Evolutionary conservation across 495 filamentous ascomycete genomes (phyloP), one percentile per base, ranked within the genome.

Genomic region (Penicillium chermesinum): DNA sequence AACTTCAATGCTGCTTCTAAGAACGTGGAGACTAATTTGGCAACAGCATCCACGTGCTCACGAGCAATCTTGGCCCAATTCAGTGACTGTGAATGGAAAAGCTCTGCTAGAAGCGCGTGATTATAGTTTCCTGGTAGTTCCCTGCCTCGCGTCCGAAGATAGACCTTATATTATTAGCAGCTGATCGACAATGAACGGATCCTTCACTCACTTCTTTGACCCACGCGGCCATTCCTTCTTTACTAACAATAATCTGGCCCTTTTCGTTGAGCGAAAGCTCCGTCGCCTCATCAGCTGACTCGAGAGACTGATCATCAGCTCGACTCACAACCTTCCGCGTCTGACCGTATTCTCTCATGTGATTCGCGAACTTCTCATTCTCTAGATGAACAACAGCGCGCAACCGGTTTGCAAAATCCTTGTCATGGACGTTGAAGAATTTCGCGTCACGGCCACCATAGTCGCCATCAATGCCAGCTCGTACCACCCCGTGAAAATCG

Each of bases 101-200:
- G 42, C 33, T 68, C 63, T 1, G 45, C 46, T 0, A 76, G 47
- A 0, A 75, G 53, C 1, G 64, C 41, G 12, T 67, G 62, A 25
- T 76, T 77, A 50, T 70, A 69, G 33, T 64, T 77, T 1, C 76
- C 75, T 1, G 69, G 49, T 1, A 78, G 52, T 39, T 76, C 68
- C 30, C 49, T 52, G 8, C 71, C 74, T 7, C 73, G 36, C 1
- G 59, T 59, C 12, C 46, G 19, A 13, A 41, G 15, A 40, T 64
- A 59, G 2, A 59, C 36, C 61, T 64, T 18, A 6, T 10, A n/a
- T 19, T 4, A n/a, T 50, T 53, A 48, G 33, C 14, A 18, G 19
- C 7, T 44, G 18, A 1, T 10, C 3, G 1, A 9, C 40, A 14
- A 2, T 19, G 20, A 12, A 13, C 38, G 34, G 1, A 2, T 27